A percentile compares a stretch with the other conserved stretches of the same genome.
These are phyloP conservation scores for Linnemannia elongata DNA, from an alignment of 192 early-diverging fungal species.

Conservation along the genomic window DNA sequence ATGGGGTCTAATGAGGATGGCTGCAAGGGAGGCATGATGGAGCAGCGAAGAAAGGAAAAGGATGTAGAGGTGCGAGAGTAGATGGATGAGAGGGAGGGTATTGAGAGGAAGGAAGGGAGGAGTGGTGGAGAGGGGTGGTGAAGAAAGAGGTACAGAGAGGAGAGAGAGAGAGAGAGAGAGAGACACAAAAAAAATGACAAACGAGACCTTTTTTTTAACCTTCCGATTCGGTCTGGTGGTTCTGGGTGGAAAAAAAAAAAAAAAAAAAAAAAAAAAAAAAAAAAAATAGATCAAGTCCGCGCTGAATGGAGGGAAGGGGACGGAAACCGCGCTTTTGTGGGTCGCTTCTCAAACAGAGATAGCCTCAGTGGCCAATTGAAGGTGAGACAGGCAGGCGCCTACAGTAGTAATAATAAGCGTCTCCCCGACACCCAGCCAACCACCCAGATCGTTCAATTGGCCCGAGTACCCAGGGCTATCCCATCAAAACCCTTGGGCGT, in stretches of 20 bases:
- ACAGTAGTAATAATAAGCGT: not conserved
- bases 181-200: not conserved
- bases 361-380: not conserved
- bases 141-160: no score
- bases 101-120: not conserved
- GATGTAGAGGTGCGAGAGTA: not conserved
- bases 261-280: not conserved
- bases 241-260: not conserved
- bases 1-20: slow-evolving; percentile 26
- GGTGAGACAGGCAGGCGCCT: not conserved
- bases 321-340: not conserved
- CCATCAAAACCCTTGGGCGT: not conserved
- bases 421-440: not conserved
- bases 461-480: not conserved
- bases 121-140: not conserved
- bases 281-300: not conserved
- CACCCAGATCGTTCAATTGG: not conserved
- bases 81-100: not conserved
- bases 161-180: no score
- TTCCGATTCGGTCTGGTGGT: not conserved
- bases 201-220: not conserved
- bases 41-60: not conserved
- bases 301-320: not conserved
- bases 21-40: slow-evolving; percentile 48
- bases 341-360: not conserved